Conservation (phyloP, 805 yeast species). For the Grigorovia humatica region DNA sequence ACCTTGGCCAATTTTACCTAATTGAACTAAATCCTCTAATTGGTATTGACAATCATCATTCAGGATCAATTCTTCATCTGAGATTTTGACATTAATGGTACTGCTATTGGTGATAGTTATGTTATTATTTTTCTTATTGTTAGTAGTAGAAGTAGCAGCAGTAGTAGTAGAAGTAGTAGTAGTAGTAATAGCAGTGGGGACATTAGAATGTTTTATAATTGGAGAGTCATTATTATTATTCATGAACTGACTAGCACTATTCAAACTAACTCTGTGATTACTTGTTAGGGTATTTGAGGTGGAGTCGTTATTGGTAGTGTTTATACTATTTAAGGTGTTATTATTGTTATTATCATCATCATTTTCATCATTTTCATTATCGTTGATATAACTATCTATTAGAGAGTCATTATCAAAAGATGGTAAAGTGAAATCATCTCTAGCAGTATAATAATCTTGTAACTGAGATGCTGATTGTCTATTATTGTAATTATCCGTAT, state of each 20-base stretch:
- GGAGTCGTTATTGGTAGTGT: background rate
- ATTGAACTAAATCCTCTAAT: conserved; percentile 58
- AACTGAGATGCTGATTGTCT: background rate
- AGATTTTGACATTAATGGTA: background rate
- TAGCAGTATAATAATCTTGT: background rate
- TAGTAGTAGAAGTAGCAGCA: background rate
- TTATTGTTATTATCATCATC: background rate
- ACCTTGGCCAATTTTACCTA: conserved; percentile 82
- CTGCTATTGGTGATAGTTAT: background rate
- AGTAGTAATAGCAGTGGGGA: background rate
- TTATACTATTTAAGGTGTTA: background rate
- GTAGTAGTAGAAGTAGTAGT: background rate
- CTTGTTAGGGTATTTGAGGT: background rate
- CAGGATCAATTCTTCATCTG: conserved; percentile 3
- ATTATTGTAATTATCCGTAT: background rate
- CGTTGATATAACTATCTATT: background rate
- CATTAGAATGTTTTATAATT: no score
- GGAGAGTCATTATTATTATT: no score
- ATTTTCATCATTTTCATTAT: background rate
- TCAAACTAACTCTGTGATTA: no score
- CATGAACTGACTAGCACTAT: no score
- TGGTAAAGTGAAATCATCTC: background rate
- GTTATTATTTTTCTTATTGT: background rate
- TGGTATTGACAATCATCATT: conserved; percentile 23
- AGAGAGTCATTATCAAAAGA: no score